phyloP scores from a whole-genome alignment of 1,284 basidiomycete species.

The Cystobasidium pallidum region DNA sequence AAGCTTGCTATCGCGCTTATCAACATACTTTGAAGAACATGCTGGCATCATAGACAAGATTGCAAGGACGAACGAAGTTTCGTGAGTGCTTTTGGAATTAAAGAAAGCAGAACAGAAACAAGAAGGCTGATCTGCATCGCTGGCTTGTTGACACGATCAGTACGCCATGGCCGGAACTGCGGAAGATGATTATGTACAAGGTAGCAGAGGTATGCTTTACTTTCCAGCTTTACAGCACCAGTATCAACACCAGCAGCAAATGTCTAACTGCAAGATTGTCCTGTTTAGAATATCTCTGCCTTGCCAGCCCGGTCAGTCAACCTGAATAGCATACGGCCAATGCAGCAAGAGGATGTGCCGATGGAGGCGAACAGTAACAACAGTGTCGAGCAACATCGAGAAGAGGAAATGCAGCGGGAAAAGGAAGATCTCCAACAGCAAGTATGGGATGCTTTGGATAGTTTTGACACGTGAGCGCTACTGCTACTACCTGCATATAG shows the following conservation, averaged over 20 bases:
- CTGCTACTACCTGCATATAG: neutral
- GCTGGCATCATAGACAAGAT: slow-evolving; percentile 13
- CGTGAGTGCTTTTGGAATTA: neutral
- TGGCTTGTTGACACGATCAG: neutral
- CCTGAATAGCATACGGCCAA: neutral
- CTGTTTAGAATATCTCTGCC: slow-evolving; percentile 18
- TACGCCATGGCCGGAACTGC: slow-evolving; percentile 28
- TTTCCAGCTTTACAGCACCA: neutral
- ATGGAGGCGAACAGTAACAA: neutral
- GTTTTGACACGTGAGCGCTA: slow-evolving; percentile 28
- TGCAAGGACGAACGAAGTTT: slow-evolving; percentile 14
- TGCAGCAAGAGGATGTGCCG: neutral
- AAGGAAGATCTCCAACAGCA: slow-evolving; percentile 36
- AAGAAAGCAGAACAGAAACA: neutral
- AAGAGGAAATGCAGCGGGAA: slow-evolving; percentile 17
- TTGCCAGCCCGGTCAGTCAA: slow-evolving; percentile 13
- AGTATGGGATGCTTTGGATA: slow-evolving; percentile 34
- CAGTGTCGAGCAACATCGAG: neutral
- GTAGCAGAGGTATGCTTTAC: slow-evolving; percentile 22
- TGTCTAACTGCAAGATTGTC: neutral
- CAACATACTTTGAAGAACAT: slow-evolving; percentile 5
- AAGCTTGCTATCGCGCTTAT: neutral
- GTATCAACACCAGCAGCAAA: no score
- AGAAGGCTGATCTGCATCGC: neutral
- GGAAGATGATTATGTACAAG: slow-evolving; percentile 22